phyloP scores from a whole-genome alignment of 805 yeast genomes.

The Pichia paraexigua region DNA sequence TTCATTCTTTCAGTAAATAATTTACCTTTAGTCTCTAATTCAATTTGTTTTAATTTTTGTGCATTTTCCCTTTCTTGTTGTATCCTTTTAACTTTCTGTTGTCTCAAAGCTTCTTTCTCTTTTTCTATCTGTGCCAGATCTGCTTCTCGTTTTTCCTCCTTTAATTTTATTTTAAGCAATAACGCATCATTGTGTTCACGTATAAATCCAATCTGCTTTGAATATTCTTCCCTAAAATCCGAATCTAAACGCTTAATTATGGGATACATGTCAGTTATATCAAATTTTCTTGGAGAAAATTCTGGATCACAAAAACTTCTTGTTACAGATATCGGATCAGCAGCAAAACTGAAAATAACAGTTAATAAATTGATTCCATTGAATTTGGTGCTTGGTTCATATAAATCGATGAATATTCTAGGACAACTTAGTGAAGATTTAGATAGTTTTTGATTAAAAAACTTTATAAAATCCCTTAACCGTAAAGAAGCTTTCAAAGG shows the following conservation, averaged over 20 bases:
- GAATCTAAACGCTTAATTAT: conserved; percentile 19
- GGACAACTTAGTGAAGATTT: conserved; percentile 25
- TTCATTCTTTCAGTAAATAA: not conserved
- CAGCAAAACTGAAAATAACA: conserved; percentile 24
- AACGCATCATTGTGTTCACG: not conserved
- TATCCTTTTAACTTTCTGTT: not conserved
- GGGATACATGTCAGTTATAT: conserved; percentile 22
- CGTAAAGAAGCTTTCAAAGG: conserved; percentile 20
- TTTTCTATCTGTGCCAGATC: not conserved
- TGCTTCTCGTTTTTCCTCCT: not conserved
- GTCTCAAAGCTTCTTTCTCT: not conserved
- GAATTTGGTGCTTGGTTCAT: conserved; percentile 20
- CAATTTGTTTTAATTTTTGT: not conserved
- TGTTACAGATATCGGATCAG: conserved; percentile 14
- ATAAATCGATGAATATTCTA: conserved; percentile 14
- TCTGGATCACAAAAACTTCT: conserved; percentile 18
- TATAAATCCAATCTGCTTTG: not conserved
- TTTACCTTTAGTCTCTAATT: not conserved
- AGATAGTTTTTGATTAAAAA: conserved; percentile 22
- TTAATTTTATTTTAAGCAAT: not conserved
- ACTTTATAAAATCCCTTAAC: conserved; percentile 22
- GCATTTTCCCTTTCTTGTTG: not conserved
- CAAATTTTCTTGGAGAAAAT: conserved; percentile 19
- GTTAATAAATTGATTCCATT: conserved; percentile 26
- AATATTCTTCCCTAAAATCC: conserved; percentile 1